These are phyloP conservation scores for Agastache rugosa DNA, from an alignment of 257 asterid genomes.

Conservation along the genomic window DNA sequence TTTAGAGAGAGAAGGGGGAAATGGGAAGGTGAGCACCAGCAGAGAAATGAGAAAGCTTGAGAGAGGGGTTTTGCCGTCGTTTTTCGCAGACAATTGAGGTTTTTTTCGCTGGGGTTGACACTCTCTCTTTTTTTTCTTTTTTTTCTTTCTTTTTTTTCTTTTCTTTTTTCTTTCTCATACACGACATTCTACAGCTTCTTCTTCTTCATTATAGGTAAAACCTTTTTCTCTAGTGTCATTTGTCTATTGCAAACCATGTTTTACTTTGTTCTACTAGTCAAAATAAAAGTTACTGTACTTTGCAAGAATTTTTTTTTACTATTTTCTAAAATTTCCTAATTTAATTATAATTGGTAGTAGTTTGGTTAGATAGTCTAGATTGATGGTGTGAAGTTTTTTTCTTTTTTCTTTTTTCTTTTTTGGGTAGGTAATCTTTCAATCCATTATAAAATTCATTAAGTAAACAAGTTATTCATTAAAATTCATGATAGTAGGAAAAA, in stretches of 20 bases:
- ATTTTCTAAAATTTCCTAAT: background rate
- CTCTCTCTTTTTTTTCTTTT: background rate
- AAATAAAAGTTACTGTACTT: background rate
- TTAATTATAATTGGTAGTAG: too few relatives aligned
- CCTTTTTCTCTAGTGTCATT: background rate
- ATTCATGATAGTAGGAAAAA: too few relatives aligned
- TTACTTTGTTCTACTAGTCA: background rate
- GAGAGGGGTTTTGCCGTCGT: slow-evolving; percentile 43
- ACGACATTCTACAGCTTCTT: background rate
- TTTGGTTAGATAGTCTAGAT: too few relatives aligned
- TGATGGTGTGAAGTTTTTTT: too few relatives aligned
- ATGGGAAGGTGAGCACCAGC: slow-evolving; percentile 42
- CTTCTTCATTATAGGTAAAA: background rate
- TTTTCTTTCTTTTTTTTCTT: background rate
- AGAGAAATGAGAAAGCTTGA: slow-evolving; percentile 41
- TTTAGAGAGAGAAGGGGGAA: slow-evolving; percentile 45
- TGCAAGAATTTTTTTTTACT: background rate
- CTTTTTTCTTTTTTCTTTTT: too few relatives aligned
- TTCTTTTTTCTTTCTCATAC: background rate
- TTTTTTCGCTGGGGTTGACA: slow-evolving; percentile 14
- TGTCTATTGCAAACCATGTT: background rate
- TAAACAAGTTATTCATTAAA: too few relatives aligned
- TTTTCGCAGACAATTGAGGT: slow-evolving; percentile 26
- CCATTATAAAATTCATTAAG: background rate
- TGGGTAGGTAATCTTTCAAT: too few relatives aligned